Percentiles rank a stretch among this genome's conserved stretches.
phyloP scores from a whole-genome alignment of 1,139 yeast species.

The Saccharomyces hybrid region DNA sequence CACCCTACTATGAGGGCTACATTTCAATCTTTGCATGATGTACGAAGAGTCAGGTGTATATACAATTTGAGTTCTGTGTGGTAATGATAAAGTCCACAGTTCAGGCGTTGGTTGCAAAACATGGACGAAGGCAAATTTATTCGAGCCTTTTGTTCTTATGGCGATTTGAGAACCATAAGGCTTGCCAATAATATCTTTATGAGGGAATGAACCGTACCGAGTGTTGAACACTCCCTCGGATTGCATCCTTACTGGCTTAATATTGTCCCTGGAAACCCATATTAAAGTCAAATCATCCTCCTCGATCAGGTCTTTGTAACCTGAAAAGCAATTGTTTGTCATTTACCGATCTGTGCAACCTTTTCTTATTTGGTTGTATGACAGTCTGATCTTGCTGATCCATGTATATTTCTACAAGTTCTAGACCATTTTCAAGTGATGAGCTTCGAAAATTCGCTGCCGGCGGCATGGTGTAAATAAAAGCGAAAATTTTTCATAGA shows the following conservation, averaged over 20 bases:
- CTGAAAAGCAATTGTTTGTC: slow-evolving; percentile 11
- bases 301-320: slow-evolving; percentile 41
- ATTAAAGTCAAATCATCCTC: slow-evolving; percentile 84
- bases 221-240: slow-evolving; percentile 64
- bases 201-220: slow-evolving; percentile 82
- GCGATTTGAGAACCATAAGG: slow-evolving; percentile 82
- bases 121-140: slow-evolving; percentile 71
- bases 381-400: not conserved
- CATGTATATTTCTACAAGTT: not conserved
- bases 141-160: slow-evolving; percentile 50
- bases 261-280: slow-evolving; percentile 71
- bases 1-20: slow-evolving; percentile 70
- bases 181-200: slow-evolving; percentile 72
- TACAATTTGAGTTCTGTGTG: slow-evolving; percentile 96
- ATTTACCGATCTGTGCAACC: not conserved
- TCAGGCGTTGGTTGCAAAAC: slow-evolving; percentile 90
- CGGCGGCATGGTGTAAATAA: not conserved
- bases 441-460: slow-evolving; percentile 1
- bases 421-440: not conserved
- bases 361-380: not conserved
- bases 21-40: slow-evolving; percentile 71
- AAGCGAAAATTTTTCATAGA: not conserved
- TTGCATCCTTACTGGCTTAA: slow-evolving; percentile 65
- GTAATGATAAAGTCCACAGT: slow-evolving; percentile 87
- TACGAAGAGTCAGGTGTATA: slow-evolving; percentile 94